Conservation (phyloP, 805 yeast species). For the Starmerella bombi region DNA sequence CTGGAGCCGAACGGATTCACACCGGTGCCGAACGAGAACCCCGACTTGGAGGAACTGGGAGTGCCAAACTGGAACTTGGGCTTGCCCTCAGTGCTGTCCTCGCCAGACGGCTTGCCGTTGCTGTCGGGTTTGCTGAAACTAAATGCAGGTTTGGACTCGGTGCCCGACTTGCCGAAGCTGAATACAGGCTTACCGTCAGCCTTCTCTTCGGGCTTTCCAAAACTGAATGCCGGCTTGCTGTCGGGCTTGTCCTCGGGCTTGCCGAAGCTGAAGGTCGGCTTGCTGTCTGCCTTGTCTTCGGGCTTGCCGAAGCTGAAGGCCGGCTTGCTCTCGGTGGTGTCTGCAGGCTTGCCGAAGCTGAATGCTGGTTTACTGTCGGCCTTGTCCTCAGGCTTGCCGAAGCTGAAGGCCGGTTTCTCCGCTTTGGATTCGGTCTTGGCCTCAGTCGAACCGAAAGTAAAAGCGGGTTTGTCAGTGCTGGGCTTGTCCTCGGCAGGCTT, state of each 20-base stretch:
- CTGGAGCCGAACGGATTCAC: constrained; percentile 14
- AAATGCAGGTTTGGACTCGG: constrained; percentile 12
- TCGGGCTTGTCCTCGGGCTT: constrained; percentile 7
- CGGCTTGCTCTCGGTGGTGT: constrained; percentile 7
- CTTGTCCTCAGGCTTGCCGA: constrained; percentile 7
- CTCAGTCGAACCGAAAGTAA: constrained; percentile 40
- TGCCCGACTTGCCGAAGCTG: constrained; percentile 19
- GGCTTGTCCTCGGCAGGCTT: not conserved
- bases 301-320: constrained; percentile 20
- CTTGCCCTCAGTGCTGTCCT: not conserved
- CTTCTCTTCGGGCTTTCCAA: constrained; percentile 12
- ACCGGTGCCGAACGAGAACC: constrained; percentile 12
- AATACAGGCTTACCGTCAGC: constrained; percentile 17
- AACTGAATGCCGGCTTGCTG: constrained; percentile 16
- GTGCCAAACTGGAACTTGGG: constrained; percentile 18
- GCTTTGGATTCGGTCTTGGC: constrained; percentile 87
- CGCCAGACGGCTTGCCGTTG: not conserved
- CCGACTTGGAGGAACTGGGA: not conserved
- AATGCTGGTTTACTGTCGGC: constrained; percentile 15
- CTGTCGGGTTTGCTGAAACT: constrained; percentile 16
- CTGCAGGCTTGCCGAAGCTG: constrained; percentile 19
- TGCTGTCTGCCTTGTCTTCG: not conserved
- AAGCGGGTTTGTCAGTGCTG: not conserved
- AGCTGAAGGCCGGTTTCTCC: constrained; percentile 7
- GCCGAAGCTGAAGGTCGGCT: constrained; percentile 22